phyloP scores from a whole-genome alignment of 176 grass and related monocot genomes.

The Aegilops umbellulata region DNA sequence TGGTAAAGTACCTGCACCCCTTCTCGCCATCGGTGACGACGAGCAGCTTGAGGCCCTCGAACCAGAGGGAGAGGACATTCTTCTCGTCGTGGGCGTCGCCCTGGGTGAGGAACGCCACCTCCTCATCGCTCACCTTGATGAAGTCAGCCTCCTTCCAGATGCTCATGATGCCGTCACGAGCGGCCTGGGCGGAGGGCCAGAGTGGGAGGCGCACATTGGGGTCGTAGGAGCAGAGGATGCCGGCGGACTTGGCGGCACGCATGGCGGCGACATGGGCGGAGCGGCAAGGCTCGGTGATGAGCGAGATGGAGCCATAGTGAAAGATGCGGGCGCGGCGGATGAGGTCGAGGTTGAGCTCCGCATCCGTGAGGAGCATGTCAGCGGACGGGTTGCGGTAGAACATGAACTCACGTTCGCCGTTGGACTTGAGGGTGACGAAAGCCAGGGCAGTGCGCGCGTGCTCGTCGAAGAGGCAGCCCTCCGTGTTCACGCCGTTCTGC shows the following conservation, averaged over 20 bases:
- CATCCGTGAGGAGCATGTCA: too few relatives aligned
- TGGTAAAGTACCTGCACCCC: conserved; percentile 87
- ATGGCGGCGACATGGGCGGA: conserved; percentile 80
- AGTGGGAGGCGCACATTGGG: conserved; percentile 85
- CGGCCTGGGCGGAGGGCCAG: conserved; percentile 67
- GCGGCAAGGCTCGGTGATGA: conserved; percentile 54
- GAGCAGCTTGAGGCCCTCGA: conserved; percentile 81
- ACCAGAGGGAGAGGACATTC: conserved; percentile 78
- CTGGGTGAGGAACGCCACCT: conserved; percentile 79
- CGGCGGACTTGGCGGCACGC: conserved; percentile 68
- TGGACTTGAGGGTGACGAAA: too few relatives aligned
- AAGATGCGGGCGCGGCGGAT: too few relatives aligned
- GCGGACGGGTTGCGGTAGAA: too few relatives aligned
- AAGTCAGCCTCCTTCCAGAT: conserved; percentile 97
- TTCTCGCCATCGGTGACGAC: conserved; percentile 90
- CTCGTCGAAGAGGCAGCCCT: too few relatives aligned
- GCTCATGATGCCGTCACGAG: conserved; percentile 54
- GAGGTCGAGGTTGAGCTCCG: too few relatives aligned
- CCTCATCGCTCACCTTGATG: conserved; percentile 96
- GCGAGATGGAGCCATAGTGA: too few relatives aligned
- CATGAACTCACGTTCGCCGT: too few relatives aligned
- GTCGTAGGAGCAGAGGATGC: conserved; percentile 84
- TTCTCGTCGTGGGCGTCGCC: conserved; percentile 57
- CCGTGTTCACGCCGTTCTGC: too few relatives aligned
- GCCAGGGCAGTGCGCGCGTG: too few relatives aligned